Base-by-base conservation (phyloP, 139 green algal species). In the Medakamo hakoo region DNA sequence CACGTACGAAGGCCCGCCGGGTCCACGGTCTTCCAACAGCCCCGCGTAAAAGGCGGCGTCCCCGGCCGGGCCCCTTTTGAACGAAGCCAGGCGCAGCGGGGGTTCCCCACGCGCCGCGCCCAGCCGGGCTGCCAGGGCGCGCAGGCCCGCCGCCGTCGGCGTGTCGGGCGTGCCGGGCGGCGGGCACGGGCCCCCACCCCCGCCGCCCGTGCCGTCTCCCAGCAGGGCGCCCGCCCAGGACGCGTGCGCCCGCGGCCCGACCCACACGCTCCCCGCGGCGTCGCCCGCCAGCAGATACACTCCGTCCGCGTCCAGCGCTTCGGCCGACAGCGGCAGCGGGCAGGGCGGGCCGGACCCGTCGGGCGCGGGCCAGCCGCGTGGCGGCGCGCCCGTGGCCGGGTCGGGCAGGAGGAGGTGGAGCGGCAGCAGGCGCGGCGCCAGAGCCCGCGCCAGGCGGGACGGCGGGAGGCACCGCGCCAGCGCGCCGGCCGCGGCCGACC, bases 1-100 rank as follows among this genome's bases (percentile, higher is more conserved):
- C 30, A 95, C 84, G 64, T 95, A 95, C 56, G 64, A 80, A 71
- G 81, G 80, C 24, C 86, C 85, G 2, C 68, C 77, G n/a, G 60
- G 48, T 18, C 62, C 73, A 14, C 77, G 65, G 66, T 95, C 88
- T 70, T 95, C 88, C n/a, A 91, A 71, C 66, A 95, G 72, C 26
- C 68, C 29, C 25, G 68, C 63, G 31, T 81, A 78, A 69, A 94
- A 94, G 2, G 69, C 59, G 16, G 64, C 55, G 68, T 90, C 84
- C 9, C 40, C 40, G 9, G 9, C 40, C 40, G 40, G 9, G 40
- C 40, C 40, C 9, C 40, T 9, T 16, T 9, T 9, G 9, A 52
- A n/a, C n/a, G n/a, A n/a, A n/a, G n/a, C n/a, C n/a, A n/a, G n/a
- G n/a, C n/a, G n/a, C n/a, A n/a, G n/a, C n/a, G n/a, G n/a, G n/a